Percentiles rank a stretch among this genome's conserved stretches.
These are phyloP conservation scores for Kockiozyma suomiensis DNA, from an alignment of 805 yeast genomes.

Conservation along the genomic window DNA sequence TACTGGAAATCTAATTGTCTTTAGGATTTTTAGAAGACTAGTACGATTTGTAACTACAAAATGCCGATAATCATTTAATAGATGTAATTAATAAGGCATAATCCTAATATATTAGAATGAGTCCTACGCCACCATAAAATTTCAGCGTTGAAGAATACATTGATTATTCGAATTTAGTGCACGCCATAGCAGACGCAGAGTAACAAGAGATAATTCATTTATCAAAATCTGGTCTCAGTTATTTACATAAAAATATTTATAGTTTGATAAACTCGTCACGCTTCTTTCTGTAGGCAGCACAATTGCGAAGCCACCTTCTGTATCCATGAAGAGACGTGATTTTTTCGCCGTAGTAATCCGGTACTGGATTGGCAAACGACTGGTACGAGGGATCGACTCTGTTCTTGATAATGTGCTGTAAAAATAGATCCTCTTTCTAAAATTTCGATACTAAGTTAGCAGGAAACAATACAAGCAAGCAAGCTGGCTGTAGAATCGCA, in stretches of 20 bases:
- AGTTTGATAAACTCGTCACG: slow-evolving; percentile 42
- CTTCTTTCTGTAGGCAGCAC: slow-evolving; percentile 85
- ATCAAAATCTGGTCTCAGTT: neutral
- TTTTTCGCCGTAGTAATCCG: slow-evolving; percentile 98
- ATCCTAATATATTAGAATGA: too few relatives aligned
- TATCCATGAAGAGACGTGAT: slow-evolving; percentile 83
- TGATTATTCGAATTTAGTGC: too few relatives aligned
- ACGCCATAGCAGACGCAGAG: too few relatives aligned
- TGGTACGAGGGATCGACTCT: slow-evolving; percentile 93
- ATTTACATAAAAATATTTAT: neutral
- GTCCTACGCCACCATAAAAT: too few relatives aligned
- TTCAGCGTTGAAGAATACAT: too few relatives aligned
- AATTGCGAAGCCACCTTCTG: slow-evolving; percentile 95
- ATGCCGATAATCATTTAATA: too few relatives aligned
- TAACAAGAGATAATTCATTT: neutral
- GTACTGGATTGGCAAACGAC: slow-evolving; percentile 86
- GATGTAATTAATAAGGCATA: too few relatives aligned
- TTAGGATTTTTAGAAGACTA: too few relatives aligned
- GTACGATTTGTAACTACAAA: too few relatives aligned
- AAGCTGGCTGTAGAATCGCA: neutral
- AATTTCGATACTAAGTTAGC: too few relatives aligned
- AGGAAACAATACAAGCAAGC: too few relatives aligned
- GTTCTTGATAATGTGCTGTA: slow-evolving; percentile 70
- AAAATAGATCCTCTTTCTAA: slow-evolving; percentile 73
- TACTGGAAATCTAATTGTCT: too few relatives aligned